Conservation (phyloP, 225 moss, liverwort and hornwort genomes). For the Physcomitrium patens region DNA sequence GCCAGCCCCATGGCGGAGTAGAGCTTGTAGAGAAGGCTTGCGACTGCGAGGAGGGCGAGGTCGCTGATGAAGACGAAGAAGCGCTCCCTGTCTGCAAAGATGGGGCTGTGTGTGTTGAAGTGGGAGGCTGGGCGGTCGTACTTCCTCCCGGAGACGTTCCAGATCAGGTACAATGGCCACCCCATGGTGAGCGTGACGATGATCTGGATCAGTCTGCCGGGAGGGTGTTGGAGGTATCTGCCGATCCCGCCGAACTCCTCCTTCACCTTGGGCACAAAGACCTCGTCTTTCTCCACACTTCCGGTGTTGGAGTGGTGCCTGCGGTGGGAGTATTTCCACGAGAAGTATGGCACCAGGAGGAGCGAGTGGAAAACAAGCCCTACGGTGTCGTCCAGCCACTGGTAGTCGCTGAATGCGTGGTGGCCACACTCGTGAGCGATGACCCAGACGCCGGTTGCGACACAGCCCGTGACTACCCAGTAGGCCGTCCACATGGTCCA, state of each 20-base stretch:
- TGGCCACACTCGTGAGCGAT: conserved; percentile 94
- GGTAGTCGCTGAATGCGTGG: conserved; percentile 93
- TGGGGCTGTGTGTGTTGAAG: conserved; percentile 79
- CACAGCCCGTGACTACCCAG: conserved; percentile 74
- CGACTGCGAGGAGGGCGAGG: conserved; percentile 60
- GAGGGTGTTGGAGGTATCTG: conserved; percentile 55
- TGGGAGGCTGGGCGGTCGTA: conserved; percentile 72
- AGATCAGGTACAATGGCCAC: conserved; percentile 78
- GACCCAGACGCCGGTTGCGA: conserved; percentile 92
- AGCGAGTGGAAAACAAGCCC: conserved; percentile 84
- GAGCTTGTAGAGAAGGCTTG: conserved; percentile 43
- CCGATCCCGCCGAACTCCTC: conserved; percentile 34
- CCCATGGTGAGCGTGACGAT: conserved; percentile 61
- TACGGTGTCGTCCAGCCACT: conserved; percentile 86
- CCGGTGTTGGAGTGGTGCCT: conserved; percentile 95
- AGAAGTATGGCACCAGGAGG: conserved; percentile 90
- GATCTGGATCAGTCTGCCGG: conserved; percentile 67
- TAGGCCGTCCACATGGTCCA: conserved; percentile 73
- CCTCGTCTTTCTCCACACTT: conserved; percentile 86
- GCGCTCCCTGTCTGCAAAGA: conserved; percentile 76
- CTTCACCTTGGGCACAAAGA: conserved; percentile 80
- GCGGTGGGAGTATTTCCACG: conserved; percentile 96
- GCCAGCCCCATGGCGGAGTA: conserved; percentile 55
- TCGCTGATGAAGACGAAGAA: conserved; percentile 80
- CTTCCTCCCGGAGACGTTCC: conserved; percentile 81